Evolutionary conservation across 305 asterid species (phyloP), one percentile per base, ranked within the genome.

Genomic region (Solanum hybrid): DNA sequence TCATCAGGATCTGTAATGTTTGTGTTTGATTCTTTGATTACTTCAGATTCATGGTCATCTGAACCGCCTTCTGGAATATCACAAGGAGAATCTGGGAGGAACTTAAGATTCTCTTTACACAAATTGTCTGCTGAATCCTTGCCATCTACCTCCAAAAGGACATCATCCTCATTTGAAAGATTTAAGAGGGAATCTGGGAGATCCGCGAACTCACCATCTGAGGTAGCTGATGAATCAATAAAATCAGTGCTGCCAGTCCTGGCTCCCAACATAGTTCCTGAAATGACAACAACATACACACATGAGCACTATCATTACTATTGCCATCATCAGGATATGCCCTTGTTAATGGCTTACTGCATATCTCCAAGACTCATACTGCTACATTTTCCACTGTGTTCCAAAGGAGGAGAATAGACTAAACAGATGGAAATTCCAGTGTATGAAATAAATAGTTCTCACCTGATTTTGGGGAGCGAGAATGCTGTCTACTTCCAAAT

Each of bases 181-280:
- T 98, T 96, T 95, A 98, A 89, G 91, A 96, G 97, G 84, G 98
- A 95, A 91, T 95, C 96, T 24, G 99, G 93, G 91, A 93, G 89
- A 86, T 97, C 98, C 19, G 93, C 94, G 88, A 93, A 95, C 91
- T 94, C 98, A 87, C 94, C 89, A 64, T 92, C 94, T 77, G 92
- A 79, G 17, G 88, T 90, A 88, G 87, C 90, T 60, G 90, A 88
- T 37, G 88, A 15, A 86, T 90, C 85, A 42, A 76, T 69, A 26
- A 88, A 86, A 89, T 80, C 90, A 81, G 89, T 60, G 81, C 89
- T 85, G 84, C 66, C 71, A 36, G 88, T 81, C 32, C 90, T 76
- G 42, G 87, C 91, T 7, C 92, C 91, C 89, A 81, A 29, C 60
- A 90, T 36, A 72, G 94, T 86, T 60, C 90, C 92, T 78, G 92